Base-by-base conservation (phyloP, 495 filamentous ascomycete genomes). In the Podospora conica region DNA sequence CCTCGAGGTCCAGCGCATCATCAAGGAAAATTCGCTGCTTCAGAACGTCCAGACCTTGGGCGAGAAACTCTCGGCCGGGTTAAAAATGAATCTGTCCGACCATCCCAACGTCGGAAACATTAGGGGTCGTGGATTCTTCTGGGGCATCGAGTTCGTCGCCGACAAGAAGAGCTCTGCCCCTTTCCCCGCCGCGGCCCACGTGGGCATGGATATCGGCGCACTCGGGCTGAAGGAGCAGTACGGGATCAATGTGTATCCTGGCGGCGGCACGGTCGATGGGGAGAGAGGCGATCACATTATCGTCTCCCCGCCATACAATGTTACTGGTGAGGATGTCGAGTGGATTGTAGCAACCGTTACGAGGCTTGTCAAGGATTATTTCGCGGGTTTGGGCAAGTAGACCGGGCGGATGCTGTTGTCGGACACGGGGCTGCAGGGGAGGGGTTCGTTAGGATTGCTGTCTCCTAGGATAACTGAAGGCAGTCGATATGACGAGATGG, bases 281-380 rank as follows among this genome's bases (percentile, higher is more conserved):
- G 72, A 82, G 28, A 75, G 69, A 3, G 92, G 91, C 1, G 93
- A 97, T 70, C 89, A 93, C 77, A 76, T 93, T 15, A 78, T 96
- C 31, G 68, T 96, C 63, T 84, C 89, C 22, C 92, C 93, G 3
- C 82, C 91, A 1, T 96, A 89, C 75, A 93, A 84, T 64, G 79
- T 90, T 55, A 85, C 83, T 0, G 74, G 73, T 31, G 82, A 84
- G 11, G 88, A 90, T 29, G 81, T 92, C 61, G 84, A 87, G 66
- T 77, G 75, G 58, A 87, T 91, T 15, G 74, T 72, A 7, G 59
- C 67, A 9, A 75, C 71, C 0, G 81, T 86, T 31, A 72, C 81
- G 22, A 75, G 70, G 5, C 76, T 83, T 5, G 75, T 78, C 10
- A 58, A 59, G 11, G 75, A 78, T 58, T 78, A 69, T 28, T 78